A percentile compares a stretch with the other conserved stretches of the same genome.
Evolutionary conservation across 2,329 filamentous ascomycete species (phyloP).

Genomic region (Diaporthe destruens): DNA sequence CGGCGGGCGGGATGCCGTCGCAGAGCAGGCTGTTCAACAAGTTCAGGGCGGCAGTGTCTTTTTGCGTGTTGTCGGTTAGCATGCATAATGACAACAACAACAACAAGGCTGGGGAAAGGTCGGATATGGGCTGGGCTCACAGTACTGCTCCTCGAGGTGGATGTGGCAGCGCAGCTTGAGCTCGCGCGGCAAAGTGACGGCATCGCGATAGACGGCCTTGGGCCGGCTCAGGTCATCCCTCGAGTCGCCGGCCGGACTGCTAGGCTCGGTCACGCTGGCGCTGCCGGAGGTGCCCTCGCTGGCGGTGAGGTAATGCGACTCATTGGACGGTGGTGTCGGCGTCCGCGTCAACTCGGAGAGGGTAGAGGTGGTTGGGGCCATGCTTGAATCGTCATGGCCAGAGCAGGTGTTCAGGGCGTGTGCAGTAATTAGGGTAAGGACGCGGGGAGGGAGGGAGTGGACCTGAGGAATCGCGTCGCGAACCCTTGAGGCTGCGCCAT

Average conservation of each 20-base stretch:
- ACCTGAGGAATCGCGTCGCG: slow-evolving; percentile 17
- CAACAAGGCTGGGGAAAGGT: too few species aligned
- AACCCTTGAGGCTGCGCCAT: neutral
- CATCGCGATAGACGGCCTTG: slow-evolving; percentile 61
- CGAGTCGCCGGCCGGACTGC: slow-evolving; percentile 43
- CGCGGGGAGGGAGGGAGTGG: neutral
- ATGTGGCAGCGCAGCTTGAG: slow-evolving; percentile 76
- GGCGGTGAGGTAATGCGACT: slow-evolving; percentile 33
- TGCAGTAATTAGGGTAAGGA: too few species aligned
- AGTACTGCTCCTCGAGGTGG: slow-evolving; percentile 80
- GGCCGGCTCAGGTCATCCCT: neutral
- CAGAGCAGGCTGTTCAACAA: slow-evolving; percentile 75
- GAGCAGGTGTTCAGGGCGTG: neutral
- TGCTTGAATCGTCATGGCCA: slow-evolving; percentile 39
- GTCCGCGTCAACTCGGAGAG: slow-evolving; percentile 44
- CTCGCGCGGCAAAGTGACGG: slow-evolving; percentile 70
- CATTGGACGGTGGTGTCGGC: slow-evolving; percentile 42
- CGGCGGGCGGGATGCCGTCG: slow-evolving; percentile 58
- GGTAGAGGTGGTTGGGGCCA: slow-evolving; percentile 48
- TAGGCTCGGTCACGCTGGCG: slow-evolving; percentile 39
- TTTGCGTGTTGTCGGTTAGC: slow-evolving; percentile 46
- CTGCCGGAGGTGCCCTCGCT: slow-evolving; percentile 29
- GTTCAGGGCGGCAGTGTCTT: slow-evolving; percentile 68
- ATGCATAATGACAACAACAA: neutral
- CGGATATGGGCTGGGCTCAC: slow-evolving; percentile 42